Base-by-base conservation (phyloP, 2,329 filamentous ascomycete species). In the Neoarthrinium moseri region DNA sequence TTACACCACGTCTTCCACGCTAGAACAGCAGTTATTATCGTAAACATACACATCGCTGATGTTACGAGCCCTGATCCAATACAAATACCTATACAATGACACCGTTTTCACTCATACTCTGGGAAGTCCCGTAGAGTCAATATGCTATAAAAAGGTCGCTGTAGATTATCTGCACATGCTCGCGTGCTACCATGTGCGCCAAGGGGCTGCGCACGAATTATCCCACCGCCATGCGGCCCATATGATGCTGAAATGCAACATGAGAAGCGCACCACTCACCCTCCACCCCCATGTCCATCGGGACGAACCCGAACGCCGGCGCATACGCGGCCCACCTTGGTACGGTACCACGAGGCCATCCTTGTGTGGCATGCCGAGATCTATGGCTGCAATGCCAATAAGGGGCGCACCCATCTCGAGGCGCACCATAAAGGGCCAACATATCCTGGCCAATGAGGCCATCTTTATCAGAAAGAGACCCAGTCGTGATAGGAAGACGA, bases 341-440 rank as follows among this genome's bases (percentile, higher is more conserved):
- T 50, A 42, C 32, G 20, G 43, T 13, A 29, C 30, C n/a, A 47
- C 12, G 34, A 49, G 21, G 15, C 33, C 41, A 39, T 51, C 51
- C 24, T 42, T 50, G 21, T 53, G 51, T 5, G 72, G 65, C 26
- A 75, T 54, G 18, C 68, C 73, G n/a, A 84, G 62, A 46, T 91
- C 89, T 11, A 90, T 56, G 1, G 78, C 81, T 7, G 89, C 89
- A 6, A 92, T 63, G 4, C 78, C 66, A 4, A 95, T 68, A 2
- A 95, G 69, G 3, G 86, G 82, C 53, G 86, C 83, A 4, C 82
- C 73, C 4, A 91, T 67, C 63, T 78, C 78, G 6, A 81, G 71
- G 35, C 78, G 84, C n/a, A 81, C 74, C 34, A 83, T 81, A 47
- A 84, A 83, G 0, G 90, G 90, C 61, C 81, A 82, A 63, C 91